These are phyloP conservation scores for Lentinula novae-zelandiae DNA, from an alignment of 1,284 basidiomycete genomes.

Conservation along the genomic window DNA sequence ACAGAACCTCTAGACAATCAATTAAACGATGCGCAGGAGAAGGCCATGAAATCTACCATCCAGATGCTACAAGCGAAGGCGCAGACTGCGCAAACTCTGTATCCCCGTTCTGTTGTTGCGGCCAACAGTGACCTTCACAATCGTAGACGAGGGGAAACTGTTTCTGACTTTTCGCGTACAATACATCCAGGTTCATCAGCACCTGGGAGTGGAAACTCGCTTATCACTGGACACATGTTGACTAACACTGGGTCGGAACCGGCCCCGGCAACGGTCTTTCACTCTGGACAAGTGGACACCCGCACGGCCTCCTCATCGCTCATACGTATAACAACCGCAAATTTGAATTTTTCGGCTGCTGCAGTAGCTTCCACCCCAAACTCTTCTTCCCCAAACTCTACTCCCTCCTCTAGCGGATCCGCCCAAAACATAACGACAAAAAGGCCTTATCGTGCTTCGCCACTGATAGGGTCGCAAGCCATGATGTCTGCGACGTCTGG, in stretches of 20 bases:
- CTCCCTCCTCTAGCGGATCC: not conserved
- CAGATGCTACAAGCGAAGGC: not conserved
- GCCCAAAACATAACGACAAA: not conserved
- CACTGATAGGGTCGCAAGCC: not conserved
- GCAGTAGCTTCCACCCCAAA: not conserved
- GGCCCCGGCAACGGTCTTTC: not conserved
- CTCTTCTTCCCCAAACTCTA: conserved; percentile 1
- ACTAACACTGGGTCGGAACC: not conserved
- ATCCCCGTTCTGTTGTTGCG: not conserved
- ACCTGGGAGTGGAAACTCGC: not conserved
- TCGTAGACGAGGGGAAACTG: conserved; percentile 4
- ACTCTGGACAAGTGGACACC: not conserved
- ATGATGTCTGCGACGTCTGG: conserved; percentile 5
- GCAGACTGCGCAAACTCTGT: not conserved
- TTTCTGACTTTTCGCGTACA: conserved; percentile 7
- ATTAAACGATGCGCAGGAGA: not conserved
- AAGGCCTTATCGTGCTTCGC: not conserved
- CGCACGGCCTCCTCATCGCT: not conserved
- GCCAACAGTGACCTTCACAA: not conserved
- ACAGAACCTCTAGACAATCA: not conserved
- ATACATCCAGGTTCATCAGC: not conserved
- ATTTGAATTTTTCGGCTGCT: not conserved
- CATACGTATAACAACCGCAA: conserved; percentile 7
- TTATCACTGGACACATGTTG: not conserved
- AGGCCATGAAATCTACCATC: not conserved